These are phyloP conservation scores for Penicillium sp. DNA, from an alignment of 2,329 filamentous ascomycete species.

Conservation along the genomic window DNA sequence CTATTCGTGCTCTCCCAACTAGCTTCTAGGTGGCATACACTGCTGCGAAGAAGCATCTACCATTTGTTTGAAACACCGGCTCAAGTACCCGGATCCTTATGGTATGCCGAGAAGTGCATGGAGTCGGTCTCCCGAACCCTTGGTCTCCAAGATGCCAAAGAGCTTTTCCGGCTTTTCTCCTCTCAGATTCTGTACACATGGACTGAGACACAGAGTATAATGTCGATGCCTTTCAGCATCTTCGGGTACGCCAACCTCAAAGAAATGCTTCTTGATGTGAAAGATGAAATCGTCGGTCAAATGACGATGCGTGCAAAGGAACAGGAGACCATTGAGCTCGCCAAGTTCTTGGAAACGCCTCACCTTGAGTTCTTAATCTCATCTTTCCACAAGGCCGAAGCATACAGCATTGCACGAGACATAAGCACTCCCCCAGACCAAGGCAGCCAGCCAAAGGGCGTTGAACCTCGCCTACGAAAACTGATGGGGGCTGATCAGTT, in stretches of 20 bases:
- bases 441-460: constrained; percentile 55
- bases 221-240: constrained; percentile 77
- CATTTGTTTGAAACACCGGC: constrained; percentile 91
- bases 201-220: constrained; percentile 68
- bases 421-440: constrained; percentile 53
- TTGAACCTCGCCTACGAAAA: constrained; percentile 65
- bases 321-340: constrained; percentile 62
- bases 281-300: constrained; percentile 77
- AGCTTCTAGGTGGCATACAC: constrained; percentile 80
- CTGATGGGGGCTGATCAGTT: constrained; percentile 69
- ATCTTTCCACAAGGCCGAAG: constrained; percentile 76
- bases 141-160: constrained; percentile 63
- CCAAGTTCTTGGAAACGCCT: constrained; percentile 56
- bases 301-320: constrained; percentile 79
- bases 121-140: constrained; percentile 65
- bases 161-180: constrained; percentile 80
- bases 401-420: constrained; percentile 81
- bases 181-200: constrained; percentile 90
- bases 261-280: constrained; percentile 69
- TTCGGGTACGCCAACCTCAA: constrained; percentile 74
- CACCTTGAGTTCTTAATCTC: constrained; percentile 61
- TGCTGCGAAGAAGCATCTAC: constrained; percentile 84
- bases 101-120: constrained; percentile 74
- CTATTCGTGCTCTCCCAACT: constrained; percentile 74
- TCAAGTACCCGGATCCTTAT: constrained; percentile 63